Percentiles rank a stretch among this genome's conserved stretches.
Conservation (phyloP, 192 early-diverging fungal species). For the Dimargaris xerosporica region DNA sequence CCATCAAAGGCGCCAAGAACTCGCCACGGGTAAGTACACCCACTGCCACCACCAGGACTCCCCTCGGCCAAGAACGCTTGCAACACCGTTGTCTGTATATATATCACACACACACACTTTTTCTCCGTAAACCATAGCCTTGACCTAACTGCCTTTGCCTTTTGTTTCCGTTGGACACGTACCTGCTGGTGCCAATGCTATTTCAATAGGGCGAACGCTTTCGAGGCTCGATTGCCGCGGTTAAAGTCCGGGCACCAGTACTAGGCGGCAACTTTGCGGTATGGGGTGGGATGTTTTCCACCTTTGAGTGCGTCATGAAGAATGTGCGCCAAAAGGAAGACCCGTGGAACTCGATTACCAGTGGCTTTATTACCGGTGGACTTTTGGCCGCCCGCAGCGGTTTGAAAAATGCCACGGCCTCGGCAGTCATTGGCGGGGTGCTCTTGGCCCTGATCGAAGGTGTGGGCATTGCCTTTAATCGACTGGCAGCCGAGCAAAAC, state of each 20-base stretch:
- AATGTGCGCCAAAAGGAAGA: slow-evolving; percentile 95
- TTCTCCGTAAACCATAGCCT: not conserved
- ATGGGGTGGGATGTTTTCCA: slow-evolving; percentile 96
- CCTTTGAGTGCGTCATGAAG: slow-evolving; percentile 91
- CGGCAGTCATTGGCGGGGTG: slow-evolving; percentile 83
- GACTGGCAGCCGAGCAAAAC: slow-evolving; percentile 46
- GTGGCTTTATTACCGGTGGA: slow-evolving; percentile 90
- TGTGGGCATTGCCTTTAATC: slow-evolving; percentile 62
- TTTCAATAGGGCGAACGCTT: slow-evolving; percentile 59
- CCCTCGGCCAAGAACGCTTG: not conserved
- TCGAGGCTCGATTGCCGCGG: slow-evolving; percentile 64
- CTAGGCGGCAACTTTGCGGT: slow-evolving; percentile 98
- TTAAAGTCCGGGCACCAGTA: slow-evolving; percentile 89
- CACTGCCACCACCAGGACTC: not conserved
- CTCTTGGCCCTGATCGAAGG: slow-evolving; percentile 94
- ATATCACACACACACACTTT: not conserved
- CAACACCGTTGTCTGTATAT: not conserved
- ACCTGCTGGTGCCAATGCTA: too few relatives aligned
- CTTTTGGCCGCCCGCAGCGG: slow-evolving; percentile 78
- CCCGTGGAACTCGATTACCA: slow-evolving; percentile 93
- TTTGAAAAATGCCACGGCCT: slow-evolving; percentile 56
- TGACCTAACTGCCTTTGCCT: not conserved
- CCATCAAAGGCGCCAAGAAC: slow-evolving; percentile 96
- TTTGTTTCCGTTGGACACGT: slow-evolving; percentile 3
- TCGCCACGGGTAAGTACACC: slow-evolving; percentile 63